phyloP scores from a whole-genome alignment of 2,329 filamentous ascomycete species.

The Cercospora sp. region DNA sequence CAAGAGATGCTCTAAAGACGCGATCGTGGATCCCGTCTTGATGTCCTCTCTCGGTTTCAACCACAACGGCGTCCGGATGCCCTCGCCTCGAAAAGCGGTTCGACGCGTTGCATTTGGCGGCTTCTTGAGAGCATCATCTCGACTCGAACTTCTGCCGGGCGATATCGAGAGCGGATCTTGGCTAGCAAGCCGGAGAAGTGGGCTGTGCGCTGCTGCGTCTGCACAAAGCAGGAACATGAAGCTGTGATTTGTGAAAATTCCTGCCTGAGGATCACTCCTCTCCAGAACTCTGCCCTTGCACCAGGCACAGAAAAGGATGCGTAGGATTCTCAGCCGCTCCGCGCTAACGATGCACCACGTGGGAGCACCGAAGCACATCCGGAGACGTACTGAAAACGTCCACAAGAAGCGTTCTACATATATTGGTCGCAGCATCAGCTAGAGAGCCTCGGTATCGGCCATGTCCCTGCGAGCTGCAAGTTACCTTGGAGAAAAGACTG shows the following conservation, averaged over 20 bases:
- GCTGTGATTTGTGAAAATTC: not conserved
- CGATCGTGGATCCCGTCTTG: not conserved
- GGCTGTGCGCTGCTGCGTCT: too few relatives aligned
- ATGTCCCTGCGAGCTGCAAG: not conserved
- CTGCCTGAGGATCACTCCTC: not conserved
- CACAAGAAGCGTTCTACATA: not conserved
- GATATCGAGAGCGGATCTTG: not conserved
- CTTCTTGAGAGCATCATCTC: not conserved
- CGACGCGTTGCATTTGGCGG: not conserved
- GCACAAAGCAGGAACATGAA: too few relatives aligned
- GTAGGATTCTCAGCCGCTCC: not conserved
- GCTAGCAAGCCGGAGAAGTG: too few relatives aligned
- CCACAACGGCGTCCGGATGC: not conserved
- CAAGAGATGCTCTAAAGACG: not conserved
- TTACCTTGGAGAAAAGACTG: not conserved
- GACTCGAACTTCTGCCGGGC: not conserved
- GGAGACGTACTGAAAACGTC: not conserved
- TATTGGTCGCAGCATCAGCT: not conserved
- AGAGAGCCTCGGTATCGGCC: not conserved
- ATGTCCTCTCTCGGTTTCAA: not conserved
- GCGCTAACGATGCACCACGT: not conserved
- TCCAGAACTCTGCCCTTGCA: not conserved
- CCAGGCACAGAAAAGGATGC: not conserved
- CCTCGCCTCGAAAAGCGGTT: not conserved
- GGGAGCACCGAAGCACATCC: not conserved